Base-by-base conservation (phyloP, 441 rosid species). In the Gossypium gossypioides region DNA sequence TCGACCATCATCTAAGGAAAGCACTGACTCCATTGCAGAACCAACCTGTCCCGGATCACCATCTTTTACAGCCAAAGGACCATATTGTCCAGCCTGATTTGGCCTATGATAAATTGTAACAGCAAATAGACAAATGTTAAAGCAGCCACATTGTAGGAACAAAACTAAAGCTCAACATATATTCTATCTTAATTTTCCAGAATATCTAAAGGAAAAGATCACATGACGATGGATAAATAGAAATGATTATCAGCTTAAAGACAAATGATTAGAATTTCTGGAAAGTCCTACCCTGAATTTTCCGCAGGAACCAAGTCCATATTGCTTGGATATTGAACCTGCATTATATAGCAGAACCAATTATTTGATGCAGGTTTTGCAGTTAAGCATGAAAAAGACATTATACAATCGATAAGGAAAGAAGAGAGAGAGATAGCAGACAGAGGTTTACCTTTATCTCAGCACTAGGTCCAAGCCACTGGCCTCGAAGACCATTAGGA, bases 311-410 rank as follows among this genome's bases (percentile, higher is more conserved):
- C 54, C 75, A 87, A 76, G 71, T 85, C 96, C 25, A 74, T 74
- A 76, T 82, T 82, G 87, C 85, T 88, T 29, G 99, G 99, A 86
- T 96, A 95, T 10, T 91, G 89, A 78, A 96, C 96, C 98, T 92
- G 86, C 56, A 78, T 62, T 71, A 62, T 73, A 83, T 44, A 74
- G 66, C 12, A 76, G 64, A 74, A 59, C 37, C 52, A 16, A 71
- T 72, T 54, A 78, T 62, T 75, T 51, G 24, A 61, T 27, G 65
- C 46, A 71, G 19, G 73, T 58, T 7, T 68, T 18, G 54, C 44
- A 51, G 9, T 71, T 72, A 40, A 42, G 46, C 46, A 55, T 16
- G 61, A 48, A 74, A 77, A 65, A 34, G 25, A 42, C 34, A 60
- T 21, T 51, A 24, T 2, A 72, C 72, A 61, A 73, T 22, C 1